Conservation (phyloP, 805 yeast species). For the Barnettozyma californica region DNA sequence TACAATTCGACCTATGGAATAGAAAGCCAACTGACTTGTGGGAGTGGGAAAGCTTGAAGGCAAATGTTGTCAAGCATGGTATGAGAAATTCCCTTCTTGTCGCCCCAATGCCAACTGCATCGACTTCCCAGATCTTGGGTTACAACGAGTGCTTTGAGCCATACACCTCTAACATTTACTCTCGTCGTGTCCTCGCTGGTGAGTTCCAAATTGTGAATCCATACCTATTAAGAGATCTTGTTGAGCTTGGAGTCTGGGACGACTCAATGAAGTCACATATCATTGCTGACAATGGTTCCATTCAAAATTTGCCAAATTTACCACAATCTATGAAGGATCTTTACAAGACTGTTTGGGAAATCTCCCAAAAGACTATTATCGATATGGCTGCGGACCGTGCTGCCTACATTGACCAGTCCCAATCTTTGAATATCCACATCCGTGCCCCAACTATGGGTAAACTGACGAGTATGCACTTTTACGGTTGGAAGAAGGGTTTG, state of each 20-base stretch:
- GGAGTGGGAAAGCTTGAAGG: constrained; percentile 79
- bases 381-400: constrained; percentile 84
- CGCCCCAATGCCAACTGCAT: constrained; percentile 98
- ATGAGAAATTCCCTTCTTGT: constrained; percentile 81
- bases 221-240: constrained; percentile 75
- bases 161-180: constrained; percentile 85
- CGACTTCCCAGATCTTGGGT: constrained; percentile 93
- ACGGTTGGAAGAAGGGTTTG: constrained; percentile 97
- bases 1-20: constrained; percentile 88
- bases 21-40: constrained; percentile 71
- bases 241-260: constrained; percentile 79
- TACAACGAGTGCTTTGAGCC: constrained; percentile 96
- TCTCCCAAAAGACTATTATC: constrained; percentile 77
- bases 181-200: constrained; percentile 87
- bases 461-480: constrained; percentile 97
- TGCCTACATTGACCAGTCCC: constrained; percentile 87
- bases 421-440: constrained; percentile 82
- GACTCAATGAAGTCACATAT: constrained; percentile 73
- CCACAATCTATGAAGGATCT: constrained; percentile 71
- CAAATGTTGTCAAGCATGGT: constrained; percentile 56
- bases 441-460: constrained; percentile 90
- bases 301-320: constrained; percentile 66
- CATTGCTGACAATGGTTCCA: constrained; percentile 76
- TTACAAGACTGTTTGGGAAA: constrained; percentile 97
- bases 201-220: constrained; percentile 92